Evolutionary conservation across 129 eudicot genomes (phyloP).

Genomic region (sunflower (Helianthus annuus)): HanXRQr2.0-SUNRISE NC_035447.2:64004653-64005152

Average conservation of each 20-base stretch:
- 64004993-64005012: too few relatives aligned
- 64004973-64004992: too few relatives aligned
- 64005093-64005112: conserved; percentile 99
- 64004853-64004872: background rate
- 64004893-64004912: too few relatives aligned
- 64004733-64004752: conserved; percentile 6
- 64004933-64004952: too few relatives aligned
- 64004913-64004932: too few relatives aligned
- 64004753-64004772: conserved; percentile 95
- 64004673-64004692: too few relatives aligned
- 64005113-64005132: conserved; percentile 83
- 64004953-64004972: too few relatives aligned
- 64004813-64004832: conserved; percentile 90
- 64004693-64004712: too few relatives aligned
- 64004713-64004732: too few relatives aligned
- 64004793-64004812: conserved; percentile 93
- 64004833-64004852: conserved; percentile 97
- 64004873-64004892: too few relatives aligned
- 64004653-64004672: conserved; percentile 8
- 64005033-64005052: background rate
- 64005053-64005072: background rate
- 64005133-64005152: conserved; percentile 57
- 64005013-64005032: too few relatives aligned
- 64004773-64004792: conserved; percentile 89
- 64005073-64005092: conserved; percentile 77